Conservation (phyloP, 148 eudicot genomes). For the Rhododendron ovatum region DNA sequence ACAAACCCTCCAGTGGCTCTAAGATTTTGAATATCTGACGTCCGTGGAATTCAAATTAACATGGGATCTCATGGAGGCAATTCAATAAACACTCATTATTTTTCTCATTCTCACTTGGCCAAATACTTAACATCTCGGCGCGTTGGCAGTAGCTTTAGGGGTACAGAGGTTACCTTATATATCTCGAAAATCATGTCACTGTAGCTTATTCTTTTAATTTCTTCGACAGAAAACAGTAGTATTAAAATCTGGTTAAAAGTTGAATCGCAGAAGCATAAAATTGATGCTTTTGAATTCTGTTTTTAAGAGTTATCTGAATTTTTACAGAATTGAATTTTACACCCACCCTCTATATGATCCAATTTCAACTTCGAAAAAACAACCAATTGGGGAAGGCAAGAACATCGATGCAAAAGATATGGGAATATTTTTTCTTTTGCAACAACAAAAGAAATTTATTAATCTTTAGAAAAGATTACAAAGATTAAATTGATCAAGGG, state of each 20-base stretch:
- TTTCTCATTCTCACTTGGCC: too few species aligned
- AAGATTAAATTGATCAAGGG: too few species aligned
- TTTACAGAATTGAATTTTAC: not conserved
- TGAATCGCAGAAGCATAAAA: not conserved
- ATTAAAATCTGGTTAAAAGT: not conserved
- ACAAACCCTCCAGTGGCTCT: too few species aligned
- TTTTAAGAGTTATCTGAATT: not conserved
- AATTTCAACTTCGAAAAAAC: not conserved
- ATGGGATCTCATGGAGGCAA: too few species aligned
- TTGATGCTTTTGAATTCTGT: not conserved
- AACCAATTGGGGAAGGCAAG: not conserved
- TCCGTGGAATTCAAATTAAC: too few species aligned
- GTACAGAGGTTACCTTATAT: not conserved
- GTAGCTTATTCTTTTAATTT: not conserved
- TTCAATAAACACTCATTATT: too few species aligned
- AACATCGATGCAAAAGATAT: not conserved
- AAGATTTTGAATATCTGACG: too few species aligned
- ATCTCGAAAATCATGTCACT: not conserved
- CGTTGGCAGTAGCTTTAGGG: not conserved
- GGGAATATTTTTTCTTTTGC: not conserved
- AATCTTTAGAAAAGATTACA: too few species aligned
- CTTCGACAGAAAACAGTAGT: not conserved
- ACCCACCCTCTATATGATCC: not conserved
- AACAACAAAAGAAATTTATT: too few species aligned
- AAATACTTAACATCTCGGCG: not conserved